Percentiles rank a stretch among this genome's conserved stretches.
phyloP scores from a whole-genome alignment of 202 grass and related monocot species.

The Zizania palustris region DNA sequence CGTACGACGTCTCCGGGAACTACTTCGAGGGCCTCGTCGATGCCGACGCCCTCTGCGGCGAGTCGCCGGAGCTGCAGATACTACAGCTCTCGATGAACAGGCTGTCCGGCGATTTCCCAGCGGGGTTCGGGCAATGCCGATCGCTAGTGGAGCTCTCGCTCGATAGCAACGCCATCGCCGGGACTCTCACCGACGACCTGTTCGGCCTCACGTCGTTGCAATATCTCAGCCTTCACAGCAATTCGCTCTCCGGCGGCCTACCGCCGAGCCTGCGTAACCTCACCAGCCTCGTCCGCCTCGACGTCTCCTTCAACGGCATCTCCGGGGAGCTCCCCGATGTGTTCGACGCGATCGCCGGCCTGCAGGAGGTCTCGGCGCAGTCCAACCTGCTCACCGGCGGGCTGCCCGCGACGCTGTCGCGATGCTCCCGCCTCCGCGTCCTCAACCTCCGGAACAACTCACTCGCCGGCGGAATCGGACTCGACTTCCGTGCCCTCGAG shows the following conservation, averaged over 20 bases:
- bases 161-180: constrained; percentile 59
- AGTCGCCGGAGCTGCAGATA: constrained; percentile 26
- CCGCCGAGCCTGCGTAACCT: constrained; percentile 54
- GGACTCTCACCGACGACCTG: constrained; percentile 64
- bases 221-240: constrained; percentile 52
- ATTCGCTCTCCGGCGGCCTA: constrained; percentile 51
- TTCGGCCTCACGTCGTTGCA: constrained; percentile 49
- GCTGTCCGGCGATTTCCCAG: constrained; percentile 48
- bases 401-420: constrained; percentile 67
- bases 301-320: constrained; percentile 77
- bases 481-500: constrained; percentile 57
- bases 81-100: constrained; percentile 68
- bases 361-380: constrained; percentile 57
- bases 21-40: constrained; percentile 33
- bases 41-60: constrained; percentile 35
- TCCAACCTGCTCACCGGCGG: constrained; percentile 55
- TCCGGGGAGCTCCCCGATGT: constrained; percentile 55
- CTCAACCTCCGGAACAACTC: constrained; percentile 88
- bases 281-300: constrained; percentile 56
- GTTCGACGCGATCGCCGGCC: constrained; percentile 49
- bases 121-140: constrained; percentile 54
- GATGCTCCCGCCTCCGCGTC: constrained; percentile 44
- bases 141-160: constrained; percentile 62
- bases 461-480: constrained; percentile 49
- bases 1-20: constrained; percentile 57